Conservation (phyloP, 2,329 filamentous ascomycete species). For the Trichoderma atrobrunneum region DNA sequence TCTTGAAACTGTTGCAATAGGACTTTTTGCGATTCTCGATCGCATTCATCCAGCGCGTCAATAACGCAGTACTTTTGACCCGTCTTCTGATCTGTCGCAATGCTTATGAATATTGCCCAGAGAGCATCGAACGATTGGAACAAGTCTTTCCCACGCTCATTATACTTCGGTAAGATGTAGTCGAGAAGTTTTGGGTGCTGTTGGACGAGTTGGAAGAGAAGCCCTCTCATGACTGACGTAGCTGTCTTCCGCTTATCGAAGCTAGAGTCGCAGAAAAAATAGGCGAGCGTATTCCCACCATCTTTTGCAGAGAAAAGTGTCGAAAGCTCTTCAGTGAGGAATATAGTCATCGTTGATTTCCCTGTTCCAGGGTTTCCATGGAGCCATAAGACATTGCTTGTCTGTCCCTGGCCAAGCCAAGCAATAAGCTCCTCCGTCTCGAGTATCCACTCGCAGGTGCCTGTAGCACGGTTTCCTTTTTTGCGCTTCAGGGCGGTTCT, state of each 20-base stretch:
- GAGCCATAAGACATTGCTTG: not conserved
- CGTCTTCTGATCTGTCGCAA: not conserved
- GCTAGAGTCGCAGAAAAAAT: conserved; percentile 28
- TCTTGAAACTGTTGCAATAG: not conserved
- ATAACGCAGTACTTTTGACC: not conserved
- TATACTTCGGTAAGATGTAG: not conserved
- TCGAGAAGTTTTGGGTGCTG: not conserved
- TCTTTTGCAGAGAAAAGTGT: conserved; percentile 12
- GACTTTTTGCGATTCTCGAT: not conserved
- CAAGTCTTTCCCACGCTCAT: not conserved
- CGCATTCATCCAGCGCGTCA: not conserved
- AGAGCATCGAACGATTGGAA: not conserved
- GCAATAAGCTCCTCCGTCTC: not conserved
- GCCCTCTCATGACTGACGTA: conserved; percentile 25
- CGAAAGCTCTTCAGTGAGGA: conserved; percentile 21
- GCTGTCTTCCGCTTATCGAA: conserved; percentile 26
- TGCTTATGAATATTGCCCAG: not conserved
- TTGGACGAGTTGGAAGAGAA: conserved; percentile 19
- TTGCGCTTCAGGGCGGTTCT: not conserved
- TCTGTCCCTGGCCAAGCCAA: not conserved
- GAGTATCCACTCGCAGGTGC: not conserved
- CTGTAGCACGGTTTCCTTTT: not conserved
- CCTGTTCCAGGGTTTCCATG: not conserved
- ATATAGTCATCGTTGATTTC: not conserved
- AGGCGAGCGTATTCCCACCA: conserved; percentile 22